Base-by-base conservation (phyloP, 2,329 filamentous ascomycete genomes). In the Aspergillus sp. region DNA sequence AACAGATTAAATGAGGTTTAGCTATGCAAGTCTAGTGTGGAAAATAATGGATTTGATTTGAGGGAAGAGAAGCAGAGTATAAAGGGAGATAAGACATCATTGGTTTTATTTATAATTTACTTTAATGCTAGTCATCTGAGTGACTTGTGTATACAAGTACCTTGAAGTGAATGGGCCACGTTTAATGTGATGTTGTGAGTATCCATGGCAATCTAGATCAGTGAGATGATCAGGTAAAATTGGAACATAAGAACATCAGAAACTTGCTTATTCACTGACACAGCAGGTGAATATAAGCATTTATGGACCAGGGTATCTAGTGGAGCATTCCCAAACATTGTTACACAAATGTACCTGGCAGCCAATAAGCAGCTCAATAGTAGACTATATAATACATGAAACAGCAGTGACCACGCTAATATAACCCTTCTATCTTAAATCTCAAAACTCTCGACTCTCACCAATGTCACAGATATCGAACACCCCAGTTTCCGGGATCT, bases 381-480 rank as follows among this genome's bases (percentile, higher is more conserved):
- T 4, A 30, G 5, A 38, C 20, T 26, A 42, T 26, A 42, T 58
- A 53, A 41, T 24, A 47, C 26, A 39, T 22, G 24, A 53, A 30
- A 43, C 26, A 30, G 11, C 26, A 11, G 26, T 30, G 26, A 6
- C n/a, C 44, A n/a, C 17, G 30, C 36, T 41, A 44, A 36, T 48
- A 24, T 48, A 30, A 48, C 18, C 17, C n/a, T 24, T 48, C 34
- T 24, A 18, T 18, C 32, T 12, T 22, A 44, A 15, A 53, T 9
- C 20, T 80, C 67, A 88, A 73, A 91, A 95, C 69, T 91, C 89
- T 58, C 85, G 83, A 65, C 87, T 93, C 78, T 93, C 91, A 0
- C 91, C 91, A 77, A 97, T 90, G 64, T 90, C 86, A 68, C 91
- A 93, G 1, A 90, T 83, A 68, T 93, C 91, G 78, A 95, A 96